Percentiles rank a stretch among this genome's conserved stretches.
Conservation (phyloP, 192 early-diverging fungal species). For the Pilaira anomala region DNA sequence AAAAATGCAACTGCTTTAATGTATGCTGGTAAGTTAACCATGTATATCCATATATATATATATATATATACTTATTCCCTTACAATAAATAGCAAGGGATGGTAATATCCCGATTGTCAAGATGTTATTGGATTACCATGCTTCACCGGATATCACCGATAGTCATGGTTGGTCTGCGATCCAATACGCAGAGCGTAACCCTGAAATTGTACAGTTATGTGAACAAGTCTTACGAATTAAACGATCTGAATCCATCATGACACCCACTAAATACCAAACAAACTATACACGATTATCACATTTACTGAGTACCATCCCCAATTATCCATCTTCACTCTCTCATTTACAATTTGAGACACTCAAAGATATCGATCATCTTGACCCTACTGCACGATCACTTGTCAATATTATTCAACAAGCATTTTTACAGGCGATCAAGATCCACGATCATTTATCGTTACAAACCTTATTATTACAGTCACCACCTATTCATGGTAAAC, state of each 20-base stretch:
- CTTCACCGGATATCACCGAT: conserved; percentile 56
- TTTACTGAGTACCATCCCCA: conserved; percentile 39
- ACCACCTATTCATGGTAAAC: neutral
- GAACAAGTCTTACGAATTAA: conserved; percentile 48
- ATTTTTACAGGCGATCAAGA: conserved; percentile 55
- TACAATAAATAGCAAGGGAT: conserved; percentile 48
- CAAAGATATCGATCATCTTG: conserved; percentile 21
- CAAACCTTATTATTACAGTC: conserved; percentile 44
- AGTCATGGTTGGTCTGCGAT: conserved; percentile 64
- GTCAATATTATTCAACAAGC: conserved; percentile 44
- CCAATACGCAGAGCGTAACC: conserved; percentile 56
- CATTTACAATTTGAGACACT: conserved; percentile 34
- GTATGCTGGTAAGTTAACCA: conserved; percentile 58
- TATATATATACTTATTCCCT: neutral
- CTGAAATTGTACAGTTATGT: conserved; percentile 56
- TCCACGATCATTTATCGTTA: conserved; percentile 52
- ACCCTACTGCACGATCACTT: conserved; percentile 24
- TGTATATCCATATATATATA: neutral
- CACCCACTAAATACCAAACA: conserved; percentile 34
- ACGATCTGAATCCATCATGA: conserved; percentile 34
- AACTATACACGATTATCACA: conserved; percentile 48
- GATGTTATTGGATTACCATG: conserved; percentile 47
- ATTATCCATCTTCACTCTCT: conserved; percentile 27
- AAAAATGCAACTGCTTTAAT: conserved; percentile 67
- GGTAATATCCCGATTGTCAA: conserved; percentile 55